A percentile compares a stretch with the other conserved stretches of the same genome.
phyloP scores from a whole-genome alignment of 805 yeast genomes.

The Cyberlindnera bimundalis region DNA sequence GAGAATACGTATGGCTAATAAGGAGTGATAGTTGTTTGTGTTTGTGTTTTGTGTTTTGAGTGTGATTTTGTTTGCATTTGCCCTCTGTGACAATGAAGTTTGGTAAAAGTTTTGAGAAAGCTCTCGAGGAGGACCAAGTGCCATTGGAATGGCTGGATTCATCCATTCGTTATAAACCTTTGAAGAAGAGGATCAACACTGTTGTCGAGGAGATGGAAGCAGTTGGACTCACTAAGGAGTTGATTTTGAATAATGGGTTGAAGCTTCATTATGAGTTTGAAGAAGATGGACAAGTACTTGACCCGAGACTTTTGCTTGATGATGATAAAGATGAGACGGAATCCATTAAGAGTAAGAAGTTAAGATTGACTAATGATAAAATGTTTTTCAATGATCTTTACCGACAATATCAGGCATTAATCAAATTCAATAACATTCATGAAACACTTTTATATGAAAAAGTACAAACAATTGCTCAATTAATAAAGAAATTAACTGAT shows the following conservation, averaged over 20 bases:
- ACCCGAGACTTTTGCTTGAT: conserved; percentile 7
- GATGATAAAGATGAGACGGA: conserved; percentile 15
- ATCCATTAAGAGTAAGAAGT: conserved; percentile 9
- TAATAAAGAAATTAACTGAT: conserved; percentile 27
- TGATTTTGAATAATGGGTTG: conserved; percentile 8
- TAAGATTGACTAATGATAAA: conserved; percentile 9
- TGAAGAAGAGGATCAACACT: conserved; percentile 62
- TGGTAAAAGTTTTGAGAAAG: conserved; percentile 66
- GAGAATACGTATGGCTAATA: no score
- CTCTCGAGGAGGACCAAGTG: conserved; percentile 53
- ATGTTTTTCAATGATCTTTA: conserved; percentile 22
- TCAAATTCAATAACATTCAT: conserved; percentile 45
- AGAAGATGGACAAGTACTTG: conserved; percentile 8
- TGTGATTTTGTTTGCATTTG: background rate
- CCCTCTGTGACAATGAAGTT: conserved; percentile 82
- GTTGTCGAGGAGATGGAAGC: conserved; percentile 60
- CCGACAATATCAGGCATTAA: conserved; percentile 19
- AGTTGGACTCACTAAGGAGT: conserved; percentile 54
- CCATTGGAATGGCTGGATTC: conserved; percentile 66
- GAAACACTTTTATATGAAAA: conserved; percentile 33
- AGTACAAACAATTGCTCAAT: conserved; percentile 26
- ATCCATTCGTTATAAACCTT: conserved; percentile 68
- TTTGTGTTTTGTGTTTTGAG: background rate
- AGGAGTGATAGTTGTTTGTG: no score
- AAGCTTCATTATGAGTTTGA: conserved; percentile 22